These are phyloP conservation scores for Russula abietina DNA, from an alignment of 768 basidiomycete genomes.

Conservation along the genomic window DNA sequence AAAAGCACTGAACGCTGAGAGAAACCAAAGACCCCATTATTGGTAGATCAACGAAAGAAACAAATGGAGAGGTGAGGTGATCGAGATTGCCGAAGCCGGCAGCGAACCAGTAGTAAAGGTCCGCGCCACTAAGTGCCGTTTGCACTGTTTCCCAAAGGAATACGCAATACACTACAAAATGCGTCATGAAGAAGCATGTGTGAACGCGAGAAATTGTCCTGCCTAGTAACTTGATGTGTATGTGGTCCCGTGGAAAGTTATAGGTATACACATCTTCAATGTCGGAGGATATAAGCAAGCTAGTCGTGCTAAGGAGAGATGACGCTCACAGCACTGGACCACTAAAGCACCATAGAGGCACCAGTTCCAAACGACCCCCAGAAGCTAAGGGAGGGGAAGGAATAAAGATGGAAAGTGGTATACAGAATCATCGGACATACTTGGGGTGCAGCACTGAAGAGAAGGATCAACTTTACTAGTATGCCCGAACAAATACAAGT, in stretches of 20 bases:
- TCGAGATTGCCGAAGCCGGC: constrained; percentile 30
- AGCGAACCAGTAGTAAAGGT: constrained; percentile 31
- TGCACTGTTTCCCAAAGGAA: constrained; percentile 28
- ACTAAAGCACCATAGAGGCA: no score
- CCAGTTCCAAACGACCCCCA: constrained; percentile 23
- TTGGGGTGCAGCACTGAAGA: constrained; percentile 6
- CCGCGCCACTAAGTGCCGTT: constrained; percentile 26
- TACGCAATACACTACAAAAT: constrained; percentile 27
- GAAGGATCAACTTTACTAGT: neutral
- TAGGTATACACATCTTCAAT: no score
- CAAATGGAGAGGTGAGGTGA: constrained; percentile 22
- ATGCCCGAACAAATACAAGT: neutral
- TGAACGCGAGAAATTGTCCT: neutral
- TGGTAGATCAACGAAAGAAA: constrained; percentile 29
- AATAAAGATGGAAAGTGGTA: neutral
- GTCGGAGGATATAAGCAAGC: no score
- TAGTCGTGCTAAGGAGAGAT: no score
- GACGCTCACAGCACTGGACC: no score
- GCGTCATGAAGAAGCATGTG: neutral
- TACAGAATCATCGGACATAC: constrained; percentile 1
- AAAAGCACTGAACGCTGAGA: constrained; percentile 31
- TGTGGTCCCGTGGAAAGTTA: constrained; percentile 12
- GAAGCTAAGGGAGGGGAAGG: neutral
- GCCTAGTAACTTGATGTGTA: constrained; percentile 9
- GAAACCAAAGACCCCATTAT: constrained; percentile 28